These are phyloP conservation scores for Aspergillus wentii DNA, from an alignment of 495 filamentous ascomycete genomes.

Conservation along the genomic window DNA sequence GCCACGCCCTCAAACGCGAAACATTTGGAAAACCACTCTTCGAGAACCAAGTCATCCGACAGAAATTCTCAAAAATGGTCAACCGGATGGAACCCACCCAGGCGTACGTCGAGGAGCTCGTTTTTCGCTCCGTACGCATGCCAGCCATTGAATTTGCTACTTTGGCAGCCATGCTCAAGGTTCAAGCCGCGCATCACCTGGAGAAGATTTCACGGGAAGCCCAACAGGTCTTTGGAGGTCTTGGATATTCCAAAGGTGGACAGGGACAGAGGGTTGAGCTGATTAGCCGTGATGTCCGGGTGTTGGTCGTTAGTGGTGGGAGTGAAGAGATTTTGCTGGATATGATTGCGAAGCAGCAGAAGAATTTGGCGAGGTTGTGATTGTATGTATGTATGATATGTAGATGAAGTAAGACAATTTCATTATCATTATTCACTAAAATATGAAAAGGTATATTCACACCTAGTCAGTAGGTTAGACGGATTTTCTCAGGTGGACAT, in stretches of 20 bases:
- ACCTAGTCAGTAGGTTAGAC: too few relatives aligned
- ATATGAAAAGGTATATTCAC: too few relatives aligned
- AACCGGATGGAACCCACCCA: conserved; percentile 10
- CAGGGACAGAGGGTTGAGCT: conserved; percentile 11
- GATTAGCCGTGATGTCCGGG: conserved; percentile 13
- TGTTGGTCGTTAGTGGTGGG: conserved; percentile 10
- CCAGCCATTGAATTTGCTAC: conserved; percentile 6
- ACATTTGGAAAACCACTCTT: conserved; percentile 12
- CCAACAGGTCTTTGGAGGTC: conserved; percentile 15
- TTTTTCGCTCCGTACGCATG: conserved; percentile 9
- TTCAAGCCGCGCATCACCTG: conserved; percentile 14
- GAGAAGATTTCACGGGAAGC: conserved; percentile 14
- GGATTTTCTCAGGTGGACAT: too few relatives aligned
- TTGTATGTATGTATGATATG: neutral
- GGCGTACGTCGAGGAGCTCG: conserved; percentile 10
- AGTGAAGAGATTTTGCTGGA: conserved; percentile 13
- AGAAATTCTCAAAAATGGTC: conserved; percentile 9
- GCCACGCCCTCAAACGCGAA: conserved; percentile 10
- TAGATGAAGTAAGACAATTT: too few relatives aligned
- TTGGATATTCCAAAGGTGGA: conserved; percentile 11
- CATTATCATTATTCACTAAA: too few relatives aligned
- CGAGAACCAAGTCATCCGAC: conserved; percentile 11
- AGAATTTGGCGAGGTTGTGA: conserved; percentile 4
- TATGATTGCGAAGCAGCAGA: conserved; percentile 15
- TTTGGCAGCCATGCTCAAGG: conserved; percentile 12